Percentiles rank a stretch among this genome's conserved stretches.
Evolutionary conservation across 441 rosid genomes (phyloP).

Genomic region (Raphanus hybrid): DNA sequence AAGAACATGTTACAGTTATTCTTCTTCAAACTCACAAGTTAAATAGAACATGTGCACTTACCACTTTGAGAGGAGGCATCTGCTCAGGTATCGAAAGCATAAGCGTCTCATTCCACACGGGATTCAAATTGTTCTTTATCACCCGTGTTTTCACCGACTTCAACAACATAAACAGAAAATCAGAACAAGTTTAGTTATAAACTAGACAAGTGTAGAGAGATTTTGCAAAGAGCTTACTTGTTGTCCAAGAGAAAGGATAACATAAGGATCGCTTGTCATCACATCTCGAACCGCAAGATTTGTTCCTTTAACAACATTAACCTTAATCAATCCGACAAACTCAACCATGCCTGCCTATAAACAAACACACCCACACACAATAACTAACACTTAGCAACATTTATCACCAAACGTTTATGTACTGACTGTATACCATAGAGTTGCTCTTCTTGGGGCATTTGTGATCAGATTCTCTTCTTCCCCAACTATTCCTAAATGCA

Average conservation of each 20-base stretch:
- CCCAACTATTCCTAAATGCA: constrained; percentile 90
- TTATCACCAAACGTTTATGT: constrained; percentile 20
- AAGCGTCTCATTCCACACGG: constrained; percentile 95
- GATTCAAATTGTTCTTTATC: constrained; percentile 95
- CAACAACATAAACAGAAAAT: constrained; percentile 24
- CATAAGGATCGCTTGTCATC: constrained; percentile 92
- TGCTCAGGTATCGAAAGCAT: constrained; percentile 94
- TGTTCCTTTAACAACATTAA: constrained; percentile 93
- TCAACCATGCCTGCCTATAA: constrained; percentile 97
- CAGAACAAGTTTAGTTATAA: constrained; percentile 5
- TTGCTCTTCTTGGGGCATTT: constrained; percentile 70
- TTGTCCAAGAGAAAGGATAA: constrained; percentile 79
- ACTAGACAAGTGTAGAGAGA: constrained; percentile 12
- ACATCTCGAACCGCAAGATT: constrained; percentile 92
- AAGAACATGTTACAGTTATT: background rate
- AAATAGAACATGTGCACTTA: constrained; percentile 36
- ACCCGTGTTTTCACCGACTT: constrained; percentile 93
- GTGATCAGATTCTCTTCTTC: constrained; percentile 71
- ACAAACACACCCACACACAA: constrained; percentile 35
- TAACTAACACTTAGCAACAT: constrained; percentile 18
- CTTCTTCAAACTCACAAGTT: constrained; percentile 3
- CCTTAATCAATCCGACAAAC: constrained; percentile 92
- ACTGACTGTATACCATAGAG: constrained; percentile 57
- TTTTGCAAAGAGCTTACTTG: constrained; percentile 62
- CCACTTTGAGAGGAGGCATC: constrained; percentile 92